Evolutionary conservation across 495 filamentous ascomycete genomes (phyloP).

Genomic region (Xylaria scruposa): DNA sequence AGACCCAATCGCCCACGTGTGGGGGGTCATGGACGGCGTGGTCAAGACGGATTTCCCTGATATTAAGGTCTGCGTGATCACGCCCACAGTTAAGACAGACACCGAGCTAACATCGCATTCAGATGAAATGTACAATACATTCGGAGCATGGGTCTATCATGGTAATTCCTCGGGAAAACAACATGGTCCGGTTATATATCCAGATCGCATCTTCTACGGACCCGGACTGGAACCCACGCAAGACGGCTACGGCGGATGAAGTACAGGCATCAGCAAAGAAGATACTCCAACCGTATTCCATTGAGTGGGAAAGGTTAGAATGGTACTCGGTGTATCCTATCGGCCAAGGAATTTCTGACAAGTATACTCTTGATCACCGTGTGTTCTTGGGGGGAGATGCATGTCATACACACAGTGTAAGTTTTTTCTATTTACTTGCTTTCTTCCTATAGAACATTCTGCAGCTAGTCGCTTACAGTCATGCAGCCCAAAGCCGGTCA

Average conservation of each 20-base stretch:
- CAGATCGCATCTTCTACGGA: slow-evolving; percentile 73
- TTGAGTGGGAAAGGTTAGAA: slow-evolving; percentile 73
- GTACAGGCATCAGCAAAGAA: slow-evolving; percentile 70
- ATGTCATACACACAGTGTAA: slow-evolving; percentile 78
- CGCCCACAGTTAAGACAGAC: slow-evolving; percentile 14
- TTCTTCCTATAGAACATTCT: background rate
- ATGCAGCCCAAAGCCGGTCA: slow-evolving; percentile 76
- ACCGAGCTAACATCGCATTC: slow-evolving; percentile 29
- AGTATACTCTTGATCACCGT: slow-evolving; percentile 69
- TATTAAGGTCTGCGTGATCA: slow-evolving; percentile 56
- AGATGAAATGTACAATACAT: slow-evolving; percentile 92
- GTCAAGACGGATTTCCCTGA: slow-evolving; percentile 80
- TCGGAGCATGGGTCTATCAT: slow-evolving; percentile 73
- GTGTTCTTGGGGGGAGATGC: slow-evolving; percentile 84
- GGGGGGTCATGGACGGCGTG: slow-evolving; percentile 80
- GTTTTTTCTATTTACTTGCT: slow-evolving; percentile 21
- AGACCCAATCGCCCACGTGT: slow-evolving; percentile 70
- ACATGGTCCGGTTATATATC: slow-evolving; percentile 78
- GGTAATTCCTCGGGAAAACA: slow-evolving; percentile 76
- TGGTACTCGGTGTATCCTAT: slow-evolving; percentile 77
- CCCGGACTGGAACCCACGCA: slow-evolving; percentile 64
- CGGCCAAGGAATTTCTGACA: slow-evolving; percentile 73
- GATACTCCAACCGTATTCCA: slow-evolving; percentile 69
- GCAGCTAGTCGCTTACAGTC: slow-evolving; percentile 13
- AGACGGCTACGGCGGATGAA: slow-evolving; percentile 68